Base-by-base conservation (phyloP, 139 green algal genomes). In the Desmodesmus armatus region DNA sequence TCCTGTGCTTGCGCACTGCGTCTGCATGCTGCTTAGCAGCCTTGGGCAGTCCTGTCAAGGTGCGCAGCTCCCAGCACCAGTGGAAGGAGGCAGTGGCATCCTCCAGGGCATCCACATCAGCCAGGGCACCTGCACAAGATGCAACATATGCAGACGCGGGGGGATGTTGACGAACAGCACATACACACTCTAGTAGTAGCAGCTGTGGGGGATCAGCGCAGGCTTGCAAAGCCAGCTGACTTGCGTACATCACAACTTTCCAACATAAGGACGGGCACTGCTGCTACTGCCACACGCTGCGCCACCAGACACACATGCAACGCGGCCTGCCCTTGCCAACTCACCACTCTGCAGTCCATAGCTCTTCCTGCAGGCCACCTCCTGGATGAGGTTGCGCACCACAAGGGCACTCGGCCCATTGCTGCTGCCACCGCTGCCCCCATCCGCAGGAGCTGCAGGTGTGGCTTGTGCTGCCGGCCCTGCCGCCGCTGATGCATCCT, bases 31-130 rank as follows among this genome's bases (percentile, higher is more conserved):
- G 80, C 19, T 83, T 76, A 15, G 39, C 47, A 31, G 58, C 39
- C 81, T 88, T 87, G 44, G 87, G 83, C 53, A 77, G 58, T n/a
- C 40, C 49, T 19, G 55, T 43, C 6, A 96, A 63, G 19, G 95
- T 88, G 0, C 93, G 87, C 53, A 94, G 75, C 80, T 96, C 93
- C 93, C 93, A 96, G 58, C 92, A 91, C 93, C 93, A 96, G 80
- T 95, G 74, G 25, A 70, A 75, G 5, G 83, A 82, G 1, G 75
- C 53, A 5, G 53, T 79, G 23, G 55, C 72, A 63, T 95, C 91
- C 44, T 96, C 91, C 25, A 91, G 47, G 0, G 86, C 82, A 41
- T 93, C 90, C 53, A 90, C 47, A 43, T 78, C 39, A 4, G 80
- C 80, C 41, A 44, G 63, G 41, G 58, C 31, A 63, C 78, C 78